Percentiles rank a stretch among this genome's conserved stretches.
Evolutionary conservation across 2,329 filamentous ascomycete species (phyloP).

Genomic region (Periconia sp.): DNA sequence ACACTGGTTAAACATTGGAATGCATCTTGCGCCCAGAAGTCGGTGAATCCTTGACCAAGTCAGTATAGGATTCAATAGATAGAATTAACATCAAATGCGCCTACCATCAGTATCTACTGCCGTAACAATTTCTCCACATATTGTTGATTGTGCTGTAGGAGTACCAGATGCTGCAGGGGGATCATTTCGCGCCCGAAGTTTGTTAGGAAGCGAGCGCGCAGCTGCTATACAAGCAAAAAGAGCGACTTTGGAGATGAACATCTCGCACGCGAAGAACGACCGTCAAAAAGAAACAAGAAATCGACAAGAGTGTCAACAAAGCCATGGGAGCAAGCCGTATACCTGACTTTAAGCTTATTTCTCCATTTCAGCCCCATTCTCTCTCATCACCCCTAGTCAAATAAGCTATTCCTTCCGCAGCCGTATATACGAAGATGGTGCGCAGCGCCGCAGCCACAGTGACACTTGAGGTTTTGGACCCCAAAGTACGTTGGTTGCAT

Average conservation of each 20-base stretch:
- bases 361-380: too few relatives aligned
- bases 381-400: too few relatives aligned
- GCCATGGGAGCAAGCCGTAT: too few relatives aligned
- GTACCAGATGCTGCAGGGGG: not conserved
- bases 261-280: conserved; percentile 2
- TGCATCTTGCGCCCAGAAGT: conserved; percentile 21
- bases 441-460: too few relatives aligned
- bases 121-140: conserved; percentile 7
- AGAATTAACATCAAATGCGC: too few relatives aligned
- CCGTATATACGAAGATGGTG: too few relatives aligned
- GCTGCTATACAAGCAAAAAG: conserved; percentile 1
- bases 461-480: too few relatives aligned
- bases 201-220: conserved; percentile 3
- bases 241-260: conserved; percentile 3
- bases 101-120: conserved; percentile 2
- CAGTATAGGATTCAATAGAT: not conserved
- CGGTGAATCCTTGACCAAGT: conserved; percentile 1
- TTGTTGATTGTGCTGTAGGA: conserved; percentile 1
- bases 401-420: too few relatives aligned
- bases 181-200: conserved; percentile 2
- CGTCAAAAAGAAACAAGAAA: not conserved
- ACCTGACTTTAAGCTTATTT: too few relatives aligned
- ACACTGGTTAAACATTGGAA: conserved; percentile 49
- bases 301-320: too few relatives aligned
- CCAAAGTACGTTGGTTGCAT: too few relatives aligned